phyloP scores from a whole-genome alignment of 345 rosid genomes.

The Raphanus raphanistrum region DNA sequence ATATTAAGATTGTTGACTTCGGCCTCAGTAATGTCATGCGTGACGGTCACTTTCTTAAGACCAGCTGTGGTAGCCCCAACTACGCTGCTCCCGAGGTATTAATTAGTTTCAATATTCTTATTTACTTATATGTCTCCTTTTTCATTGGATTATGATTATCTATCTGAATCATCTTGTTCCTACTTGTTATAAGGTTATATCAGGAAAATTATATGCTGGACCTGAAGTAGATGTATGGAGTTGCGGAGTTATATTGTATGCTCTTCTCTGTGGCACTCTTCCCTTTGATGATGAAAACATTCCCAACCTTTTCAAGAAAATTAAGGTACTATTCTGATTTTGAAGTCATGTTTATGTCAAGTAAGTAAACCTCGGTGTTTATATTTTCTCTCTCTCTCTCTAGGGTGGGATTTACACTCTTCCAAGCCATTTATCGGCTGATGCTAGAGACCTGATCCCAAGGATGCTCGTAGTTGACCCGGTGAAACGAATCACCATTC shows the following conservation, averaged over 20 bases:
- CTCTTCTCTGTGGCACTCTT: constrained; percentile 86
- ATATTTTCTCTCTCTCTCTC: background rate
- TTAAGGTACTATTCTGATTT: constrained; percentile 58
- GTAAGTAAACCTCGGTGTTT: background rate
- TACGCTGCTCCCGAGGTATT: constrained; percentile 83
- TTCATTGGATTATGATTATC: no score
- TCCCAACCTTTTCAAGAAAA: constrained; percentile 88
- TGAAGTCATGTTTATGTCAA: background rate
- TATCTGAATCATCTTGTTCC: background rate
- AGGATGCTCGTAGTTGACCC: constrained; percentile 96
- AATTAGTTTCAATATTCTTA: background rate
- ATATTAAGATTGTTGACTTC: constrained; percentile 94
- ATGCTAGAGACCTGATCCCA: constrained; percentile 91
- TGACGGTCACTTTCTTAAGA: constrained; percentile 92
- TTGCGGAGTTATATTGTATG: constrained; percentile 93
- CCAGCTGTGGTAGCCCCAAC: constrained; percentile 96
- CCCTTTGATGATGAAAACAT: constrained; percentile 97
- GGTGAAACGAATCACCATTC: constrained; percentile 80
- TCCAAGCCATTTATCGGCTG: constrained; percentile 89
- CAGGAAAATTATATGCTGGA: constrained; percentile 88
- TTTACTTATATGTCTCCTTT: no score
- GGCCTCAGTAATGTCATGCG: constrained; percentile 93
- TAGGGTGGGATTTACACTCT: constrained; percentile 92
- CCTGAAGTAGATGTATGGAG: constrained; percentile 99
- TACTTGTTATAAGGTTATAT: constrained; percentile 82